Evolutionary conservation across 768 basidiomycete species (phyloP), one percentile per base, ranked within the genome.

Genomic region (Lentinula aciculospora): DNA sequence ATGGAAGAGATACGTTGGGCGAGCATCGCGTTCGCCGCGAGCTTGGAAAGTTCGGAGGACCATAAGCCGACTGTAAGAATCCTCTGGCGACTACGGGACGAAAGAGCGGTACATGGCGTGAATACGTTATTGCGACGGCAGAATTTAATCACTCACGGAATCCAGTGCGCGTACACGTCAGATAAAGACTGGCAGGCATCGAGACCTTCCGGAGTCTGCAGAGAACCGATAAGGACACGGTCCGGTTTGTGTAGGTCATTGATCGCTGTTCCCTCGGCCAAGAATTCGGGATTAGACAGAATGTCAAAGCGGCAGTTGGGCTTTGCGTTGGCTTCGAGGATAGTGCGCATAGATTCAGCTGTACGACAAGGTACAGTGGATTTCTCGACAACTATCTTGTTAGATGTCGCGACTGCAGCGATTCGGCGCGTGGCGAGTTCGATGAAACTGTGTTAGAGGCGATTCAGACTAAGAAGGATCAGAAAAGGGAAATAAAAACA

Each of bases 331-430:
- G 96, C 94, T 73, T 98, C 95, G 56, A 99, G 86, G 73, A 99
- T 98, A 55, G 92, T 97, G 66, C 96, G 92, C 97, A 99, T 99
- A 19, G 95, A 96, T 74, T 97, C 92, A 60, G 97, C 97, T 6
- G 97, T 99, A 62, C 97, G 88, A 77, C 94, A 98, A 37, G 97
- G 97, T 8, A 99, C 97, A 4, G 97, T 99, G 15, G 96, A 98
- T 74, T 99, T 99, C 70, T 99, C 97, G 60, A 99, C 95, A 54
- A 99, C 97, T 65, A 99, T 98, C 80, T 99, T 99, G 70, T 85
- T 89, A 1, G 89, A 85, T 23, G 78, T 88, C 47, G 97, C 92
- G 58, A 98, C 89, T 44, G 83, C 84, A 42, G 97, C 97, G 63
- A 99, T 98, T 64, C 89, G 90, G 64, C 97, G 92, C 28, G 97